These are phyloP conservation scores for Candida chauliodis DNA, from an alignment of 805 yeast species.

Conservation along the genomic window DNA sequence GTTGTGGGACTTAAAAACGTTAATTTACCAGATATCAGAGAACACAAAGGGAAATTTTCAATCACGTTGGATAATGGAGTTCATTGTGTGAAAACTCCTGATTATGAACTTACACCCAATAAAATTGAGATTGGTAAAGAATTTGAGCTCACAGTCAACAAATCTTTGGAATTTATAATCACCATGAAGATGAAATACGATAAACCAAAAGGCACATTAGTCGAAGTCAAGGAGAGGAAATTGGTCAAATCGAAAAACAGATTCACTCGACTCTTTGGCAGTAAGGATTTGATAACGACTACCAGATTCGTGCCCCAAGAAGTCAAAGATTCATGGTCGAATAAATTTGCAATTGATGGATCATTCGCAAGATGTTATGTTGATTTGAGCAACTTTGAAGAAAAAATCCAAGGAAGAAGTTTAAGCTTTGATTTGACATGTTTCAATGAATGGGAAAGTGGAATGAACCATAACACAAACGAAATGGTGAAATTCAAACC, in stretches of 20 bases:
- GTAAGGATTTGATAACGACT: constrained; percentile 44
- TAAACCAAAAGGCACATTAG: constrained; percentile 46
- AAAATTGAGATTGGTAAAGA: constrained; percentile 58
- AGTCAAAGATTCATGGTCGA: constrained; percentile 57
- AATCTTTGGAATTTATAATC: constrained; percentile 58
- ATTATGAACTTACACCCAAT: constrained; percentile 34
- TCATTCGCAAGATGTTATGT: constrained; percentile 81
- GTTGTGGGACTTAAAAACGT: constrained; percentile 45
- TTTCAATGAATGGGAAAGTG: constrained; percentile 77
- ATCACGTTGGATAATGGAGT: constrained; percentile 74
- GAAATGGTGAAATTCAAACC: constrained; percentile 39
- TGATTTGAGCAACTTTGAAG: constrained; percentile 55
- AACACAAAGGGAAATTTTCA: constrained; percentile 45
- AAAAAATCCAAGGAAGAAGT: constrained; percentile 51
- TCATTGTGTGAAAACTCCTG: constrained; percentile 69
- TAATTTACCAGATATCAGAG: constrained; percentile 43
- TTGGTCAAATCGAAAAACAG: constrained; percentile 44
- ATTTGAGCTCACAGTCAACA: constrained; percentile 69
- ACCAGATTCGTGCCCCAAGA: constrained; percentile 52
- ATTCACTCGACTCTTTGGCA: constrained; percentile 46
- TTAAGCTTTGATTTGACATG: constrained; percentile 55
- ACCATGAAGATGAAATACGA: constrained; percentile 69
- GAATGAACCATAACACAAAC: constrained; percentile 14
- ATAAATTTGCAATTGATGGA: constrained; percentile 76
- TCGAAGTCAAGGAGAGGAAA: constrained; percentile 59